Conservation (phyloP, 257 asterid genomes). For the Penstemon davidsonii region DNA sequence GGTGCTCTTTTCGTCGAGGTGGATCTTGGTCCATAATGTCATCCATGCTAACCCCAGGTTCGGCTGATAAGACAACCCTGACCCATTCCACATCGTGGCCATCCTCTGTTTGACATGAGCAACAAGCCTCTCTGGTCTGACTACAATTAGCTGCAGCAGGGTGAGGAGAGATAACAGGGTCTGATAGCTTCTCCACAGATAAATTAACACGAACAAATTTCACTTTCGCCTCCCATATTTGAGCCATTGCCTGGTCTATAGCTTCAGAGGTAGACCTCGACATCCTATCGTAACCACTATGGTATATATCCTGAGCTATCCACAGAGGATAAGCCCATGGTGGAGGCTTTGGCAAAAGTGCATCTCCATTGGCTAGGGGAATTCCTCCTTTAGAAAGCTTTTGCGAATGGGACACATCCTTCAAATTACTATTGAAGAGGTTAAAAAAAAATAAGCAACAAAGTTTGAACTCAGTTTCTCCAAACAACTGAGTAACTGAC, state of each 20-base stretch:
- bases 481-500: slow-evolving; percentile 10
- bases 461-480: slow-evolving; percentile 22
- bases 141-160: slow-evolving; percentile 37
- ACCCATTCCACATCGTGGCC: slow-evolving; percentile 48
- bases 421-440: slow-evolving; percentile 55
- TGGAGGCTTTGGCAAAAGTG: slow-evolving; percentile 90
- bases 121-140: slow-evolving; percentile 43
- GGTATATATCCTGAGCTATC: slow-evolving; percentile 77
- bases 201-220: slow-evolving; percentile 59
- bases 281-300: slow-evolving; percentile 81
- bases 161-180: slow-evolving; percentile 17
- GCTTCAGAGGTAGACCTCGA: slow-evolving; percentile 95
- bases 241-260: slow-evolving; percentile 96
- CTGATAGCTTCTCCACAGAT: slow-evolving; percentile 59
- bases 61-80: slow-evolving; percentile 65
- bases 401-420: slow-evolving; percentile 65
- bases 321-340: slow-evolving; percentile 99
- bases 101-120: slow-evolving; percentile 45
- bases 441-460: slow-evolving; percentile 22
- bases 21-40: slow-evolving; percentile 92
- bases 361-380: slow-evolving; percentile 98
- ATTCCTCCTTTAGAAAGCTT: slow-evolving; percentile 98
- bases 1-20: slow-evolving; percentile 88
- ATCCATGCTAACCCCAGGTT: slow-evolving; percentile 96
- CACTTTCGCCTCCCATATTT: slow-evolving; percentile 85